Evolutionary conservation across 108 stramenopile species (phyloP), one percentile per base, ranked within the genome.

Genomic region (Cyclotella baltica): DNA sequence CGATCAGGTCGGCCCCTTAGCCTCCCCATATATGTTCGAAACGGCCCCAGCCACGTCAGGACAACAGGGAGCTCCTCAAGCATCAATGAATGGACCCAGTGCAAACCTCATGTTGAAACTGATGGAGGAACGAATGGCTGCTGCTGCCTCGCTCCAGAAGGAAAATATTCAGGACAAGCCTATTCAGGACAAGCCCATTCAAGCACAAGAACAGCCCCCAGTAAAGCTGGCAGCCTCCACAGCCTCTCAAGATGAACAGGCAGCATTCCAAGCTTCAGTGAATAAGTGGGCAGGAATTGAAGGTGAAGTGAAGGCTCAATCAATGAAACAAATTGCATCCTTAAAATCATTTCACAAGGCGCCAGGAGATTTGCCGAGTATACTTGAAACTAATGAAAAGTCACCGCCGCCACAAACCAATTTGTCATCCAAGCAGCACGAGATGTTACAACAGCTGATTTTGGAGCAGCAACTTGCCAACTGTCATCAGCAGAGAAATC

Each of bases 121-220:
- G 62, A 63, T 81, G 74, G 81, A 75, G 46, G 56, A 75, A 43
- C 81, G 81, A 46, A 81, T 81, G 81, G 69, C 81, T 19, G 70
- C 73, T 52, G 51, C 19, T n/a, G n/a, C 51, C 4, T 10, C 51
- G 11, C 10, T 13, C 23, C 37, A 31, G 5, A 30, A 53, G 51
- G 37, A 36, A 20, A 30, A 40, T 36, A 18, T 48, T 27, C 30
- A 10, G 34, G 35, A 6, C n/a, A n/a, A n/a, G 15, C n/a, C n/a
- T n/a, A n/a, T 4, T n/a, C 51, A n/a, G n/a, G n/a, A 52, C 4
- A n/a, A 10, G n/a, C 59, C 72, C 23, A 51, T 73, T 28, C 35
- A 57, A 30, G 48, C 35, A 0, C 40, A 47, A 33, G 48, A 43
- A 4, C 4, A 37, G 11, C n/a, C 50, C 4, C 58, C 67, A 30